Percentiles rank a stretch among this genome's conserved stretches.
These are phyloP conservation scores for Protea cynaroides DNA, from an alignment of 164 flowering plant genomes.

Conservation along the genomic window DNA sequence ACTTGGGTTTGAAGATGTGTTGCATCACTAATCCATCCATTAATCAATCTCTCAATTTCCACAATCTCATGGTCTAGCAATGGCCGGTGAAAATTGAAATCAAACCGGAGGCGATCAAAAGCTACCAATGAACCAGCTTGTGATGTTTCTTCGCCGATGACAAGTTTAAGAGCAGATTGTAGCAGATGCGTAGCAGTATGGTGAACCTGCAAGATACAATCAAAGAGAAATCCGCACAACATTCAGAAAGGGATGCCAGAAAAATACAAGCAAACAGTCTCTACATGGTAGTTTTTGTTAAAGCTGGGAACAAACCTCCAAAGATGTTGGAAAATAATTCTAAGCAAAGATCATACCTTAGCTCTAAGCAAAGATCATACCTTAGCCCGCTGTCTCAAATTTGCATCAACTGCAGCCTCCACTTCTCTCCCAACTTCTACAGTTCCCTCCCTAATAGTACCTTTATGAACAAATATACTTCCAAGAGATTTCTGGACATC, in stretches of 20 bases:
- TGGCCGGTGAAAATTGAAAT: slow-evolving; percentile 84
- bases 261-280: not conserved
- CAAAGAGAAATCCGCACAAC: not conserved
- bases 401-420: slow-evolving; percentile 78
- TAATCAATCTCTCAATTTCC: slow-evolving; percentile 69
- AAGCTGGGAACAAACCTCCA: not conserved
- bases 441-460: slow-evolving; percentile 61
- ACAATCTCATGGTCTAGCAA: slow-evolving; percentile 57
- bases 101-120: slow-evolving; percentile 94
- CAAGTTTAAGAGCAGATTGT: slow-evolving; percentile 87
- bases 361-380: slow-evolving; percentile 41
- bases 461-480: slow-evolving; percentile 78
- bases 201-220: slow-evolving; percentile 58
- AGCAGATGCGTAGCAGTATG: slow-evolving; percentile 97
- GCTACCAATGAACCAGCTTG: slow-evolving; percentile 98
- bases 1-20: slow-evolving; percentile 73
- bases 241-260: not conserved
- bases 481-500: slow-evolving; percentile 82
- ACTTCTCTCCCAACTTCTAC: slow-evolving; percentile 75
- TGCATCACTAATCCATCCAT: slow-evolving; percentile 81
- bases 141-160: slow-evolving; percentile 80
- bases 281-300: not conserved
- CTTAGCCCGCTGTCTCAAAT: slow-evolving; percentile 76
- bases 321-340: not conserved
- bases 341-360: slow-evolving; percentile 40